Conservation (phyloP, 805 yeast species). For the Cyberlindnera galapagoensis region DNA sequence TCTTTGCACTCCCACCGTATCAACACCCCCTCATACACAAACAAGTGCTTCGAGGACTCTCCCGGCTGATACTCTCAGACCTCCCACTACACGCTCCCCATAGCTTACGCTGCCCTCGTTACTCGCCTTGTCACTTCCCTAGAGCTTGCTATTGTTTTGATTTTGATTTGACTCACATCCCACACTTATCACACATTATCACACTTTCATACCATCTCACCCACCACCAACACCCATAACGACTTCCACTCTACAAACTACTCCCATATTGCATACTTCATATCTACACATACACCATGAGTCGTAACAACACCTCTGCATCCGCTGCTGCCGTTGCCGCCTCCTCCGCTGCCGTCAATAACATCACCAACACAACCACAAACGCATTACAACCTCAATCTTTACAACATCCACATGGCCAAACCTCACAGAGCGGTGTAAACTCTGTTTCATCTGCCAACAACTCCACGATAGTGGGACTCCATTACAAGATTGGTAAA, state of each 20-base stretch:
- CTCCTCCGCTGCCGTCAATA: conserved; percentile 24
- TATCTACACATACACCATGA: too few species aligned
- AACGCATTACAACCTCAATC: conserved; percentile 4
- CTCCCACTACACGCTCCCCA: too few species aligned
- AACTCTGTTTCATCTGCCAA: conserved; percentile 6
- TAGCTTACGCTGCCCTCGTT: too few species aligned
- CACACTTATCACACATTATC: conserved; percentile 1
- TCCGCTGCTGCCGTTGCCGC: conserved; percentile 26
- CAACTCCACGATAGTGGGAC: conserved; percentile 33
- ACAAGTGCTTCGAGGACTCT: too few species aligned
- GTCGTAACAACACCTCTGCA: conserved; percentile 15
- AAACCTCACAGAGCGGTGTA: conserved; percentile 6
- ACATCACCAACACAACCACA: conserved; percentile 19
- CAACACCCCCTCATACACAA: too few species aligned
- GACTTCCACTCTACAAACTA: background rate
- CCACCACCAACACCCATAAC: too few species aligned
- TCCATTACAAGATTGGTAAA: conserved; percentile 73
- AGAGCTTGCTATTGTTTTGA: too few species aligned
- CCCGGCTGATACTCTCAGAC: too few species aligned
- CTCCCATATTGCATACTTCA: background rate
- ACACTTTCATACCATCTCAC: background rate
- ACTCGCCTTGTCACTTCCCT: too few species aligned
- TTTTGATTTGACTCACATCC: too few species aligned
- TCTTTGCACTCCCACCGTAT: background rate
- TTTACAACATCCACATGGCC: conserved; percentile 4